Evolutionary conservation across 1,284 basidiomycete genomes (phyloP), one percentile per base, ranked within the genome.

Genomic region (Microbotryum intermedium): DNA sequence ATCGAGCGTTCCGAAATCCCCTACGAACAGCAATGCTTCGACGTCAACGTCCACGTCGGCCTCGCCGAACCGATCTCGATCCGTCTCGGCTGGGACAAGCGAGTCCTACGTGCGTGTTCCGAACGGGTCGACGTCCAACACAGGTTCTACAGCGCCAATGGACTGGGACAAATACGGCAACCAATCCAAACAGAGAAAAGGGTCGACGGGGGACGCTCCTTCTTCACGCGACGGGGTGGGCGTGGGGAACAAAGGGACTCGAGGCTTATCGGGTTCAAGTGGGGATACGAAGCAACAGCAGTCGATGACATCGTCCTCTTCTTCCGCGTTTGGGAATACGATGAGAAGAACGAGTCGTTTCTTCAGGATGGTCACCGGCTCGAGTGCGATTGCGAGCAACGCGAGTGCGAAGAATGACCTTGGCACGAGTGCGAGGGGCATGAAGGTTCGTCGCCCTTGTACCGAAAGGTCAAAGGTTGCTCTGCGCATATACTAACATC

Each of bases 301-400:
- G 23, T 18, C 57, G 44, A 21, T n/a, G n/a, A n/a, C n/a, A n/a
- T n/a, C 26, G 42, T 23, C 30, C 21, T 29, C 34, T 23, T 30
- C 28, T 6, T 25, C 23, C 10, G 45, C 49, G 47, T 60, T 62
- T 18, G 51, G 50, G 3, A 62, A 60, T 26, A 70, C 70, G 39
- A 70, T 72, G 69, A 60, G 67, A 10, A 69, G 67, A 45, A 71
- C 70, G 18, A 64, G 59, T 30, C 60, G 70, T 4, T 72, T 72
- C 62, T 72, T 71, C 45, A 58, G 61, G 25, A 65, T 63, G 44
- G 50, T 67, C n/a, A 63, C 63, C 6, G 53, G 50, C 6, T 25
- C 26, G 9, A 30, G 50, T 29, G 50, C 26, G 16, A 30, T 5
- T 20, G 20, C 25, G 28, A 51, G 23, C 50, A 10, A 4, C n/a